Evolutionary conservation across 2,329 filamentous ascomycete species (phyloP), one percentile per base, ranked within the genome.

Genomic region (Lizonia empirigonia): DNA sequence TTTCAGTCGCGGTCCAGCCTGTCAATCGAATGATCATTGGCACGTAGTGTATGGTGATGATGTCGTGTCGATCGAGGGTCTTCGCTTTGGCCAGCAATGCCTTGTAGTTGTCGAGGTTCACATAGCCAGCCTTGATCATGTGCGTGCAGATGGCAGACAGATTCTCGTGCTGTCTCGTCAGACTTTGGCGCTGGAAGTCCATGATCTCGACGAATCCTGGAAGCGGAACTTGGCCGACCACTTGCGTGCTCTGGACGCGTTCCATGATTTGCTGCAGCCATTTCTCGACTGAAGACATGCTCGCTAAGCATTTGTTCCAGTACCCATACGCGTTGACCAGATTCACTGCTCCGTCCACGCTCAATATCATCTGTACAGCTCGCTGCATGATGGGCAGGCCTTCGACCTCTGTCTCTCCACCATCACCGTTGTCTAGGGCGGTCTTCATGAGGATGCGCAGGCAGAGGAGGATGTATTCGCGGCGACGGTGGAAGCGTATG

Each of bases 141-240:
- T 89, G 86, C 55, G 85, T 86, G 42, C 95, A 77, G 44, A 96
- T 88, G n/a, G 91, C 82, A 10, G 88, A 87, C 13, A 99, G 78
- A 13, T 89, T 85, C 69, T 99, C 93, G 69, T 99, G 95, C 72
- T 99, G 93, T 65, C 90, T 87, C 18, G 88, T 85, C 42, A 99
- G 80, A 65, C 90, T 95, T 59, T 84, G 78, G 35, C 88, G 85
- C 64, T 96, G 90, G 64, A 90, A 89, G 62, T 92, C 87, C 55
- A 96, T 82, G 3, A 87, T 88, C 68, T 96, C 90, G 59, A 87
- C 80, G 49, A 87, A 80, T 59, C 92, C 89, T 8, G 81, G 80
- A 35, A 81, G 74, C 20, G 81, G 80, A 6, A 77, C 78, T 58
- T 89, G 85, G 4, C 89, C 89, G 10, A 97, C 81, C 3, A 96